Evolutionary conservation across 1,284 basidiomycete species (phyloP), one percentile per base, ranked within the genome.

Genomic region (Sparassis latifolia): DNA sequence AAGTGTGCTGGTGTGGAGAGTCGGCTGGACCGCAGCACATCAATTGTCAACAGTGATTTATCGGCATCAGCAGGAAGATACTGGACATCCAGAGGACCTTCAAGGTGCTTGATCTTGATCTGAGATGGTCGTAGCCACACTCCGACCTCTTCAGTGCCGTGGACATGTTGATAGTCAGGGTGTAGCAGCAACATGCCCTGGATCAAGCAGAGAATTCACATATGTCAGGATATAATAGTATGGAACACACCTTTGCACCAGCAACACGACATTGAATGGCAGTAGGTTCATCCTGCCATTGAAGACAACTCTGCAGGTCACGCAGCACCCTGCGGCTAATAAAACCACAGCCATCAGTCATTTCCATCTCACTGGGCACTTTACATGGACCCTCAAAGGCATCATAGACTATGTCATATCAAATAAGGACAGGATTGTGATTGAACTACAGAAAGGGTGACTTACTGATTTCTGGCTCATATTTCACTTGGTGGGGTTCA

Each of bases 321-420:
- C 61, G 44, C 40, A 72, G 61, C 3, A 68, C 59, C 0, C 61
- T 58, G 1, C 58, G 53, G 45, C 69, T 74, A 0, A 67, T 65
- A 29, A 71, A 55, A 0, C 75, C 75, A 51, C 71, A 74, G 0
- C 75, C 74, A 50, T 76, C 74, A 0, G 74, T 75, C 69, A 76
- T 73, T 27, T 68, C 62, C 57, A 66, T 63, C 44, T 69, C 64
- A 38, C 59, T 62, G 0, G 68, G 62, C 2, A 61, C 62, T 49
- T 67, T 66, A 0, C 60, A 61, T 20, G 51, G 55, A 9, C 56
- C 48, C 28, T 52, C 37, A n/a, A 51, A 56, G 1, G 53, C 57
- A 53, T 43, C 20, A 7, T 61, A 64, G 12, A 58, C 58, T 62
- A 38, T 6, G 33, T 10, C 29, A 42, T n/a, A 42, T 41, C 9